These are phyloP conservation scores for Tremellales sp. DNA, from an alignment of 1,284 basidiomycete genomes.

Conservation along the genomic window DNA sequence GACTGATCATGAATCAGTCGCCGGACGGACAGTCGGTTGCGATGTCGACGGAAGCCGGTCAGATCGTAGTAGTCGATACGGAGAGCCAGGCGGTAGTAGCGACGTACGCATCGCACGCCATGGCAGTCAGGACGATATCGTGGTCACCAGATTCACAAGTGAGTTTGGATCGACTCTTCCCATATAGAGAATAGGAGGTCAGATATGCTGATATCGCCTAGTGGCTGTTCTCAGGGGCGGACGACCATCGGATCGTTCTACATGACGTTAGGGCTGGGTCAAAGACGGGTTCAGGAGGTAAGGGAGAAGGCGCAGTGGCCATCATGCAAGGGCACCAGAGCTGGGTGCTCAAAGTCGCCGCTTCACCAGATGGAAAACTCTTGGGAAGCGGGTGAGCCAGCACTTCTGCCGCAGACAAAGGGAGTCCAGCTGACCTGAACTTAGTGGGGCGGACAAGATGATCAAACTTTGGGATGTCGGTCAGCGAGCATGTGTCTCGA, in stretches of 20 bases:
- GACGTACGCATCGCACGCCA: conserved; percentile 77
- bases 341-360: conserved; percentile 75
- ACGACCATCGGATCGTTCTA: conserved; percentile 78
- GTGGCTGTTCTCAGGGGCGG: conserved; percentile 77
- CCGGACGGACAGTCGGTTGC: conserved; percentile 76
- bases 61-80: conserved; percentile 74
- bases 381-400: conserved; percentile 67
- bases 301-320: conserved; percentile 70
- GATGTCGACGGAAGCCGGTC: conserved; percentile 71
- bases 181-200: neutral
- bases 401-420: neutral
- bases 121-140: conserved; percentile 71
- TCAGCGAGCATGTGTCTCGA: conserved; percentile 70
- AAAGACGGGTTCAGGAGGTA: conserved; percentile 4
- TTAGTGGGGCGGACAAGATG: conserved; percentile 64
- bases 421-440: neutral
- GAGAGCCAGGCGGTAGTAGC: conserved; percentile 60
- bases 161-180: conserved; percentile 15
- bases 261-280: conserved; percentile 65
- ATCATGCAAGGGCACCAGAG: conserved; percentile 76
- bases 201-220: conserved; percentile 33
- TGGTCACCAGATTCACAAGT: conserved; percentile 77
- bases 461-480: conserved; percentile 84
- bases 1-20: conserved; percentile 56
- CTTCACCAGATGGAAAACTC: conserved; percentile 71